Evolutionary conservation across 1,284 basidiomycete species (phyloP).

Genomic region (Trichosporon sp.): DNA sequence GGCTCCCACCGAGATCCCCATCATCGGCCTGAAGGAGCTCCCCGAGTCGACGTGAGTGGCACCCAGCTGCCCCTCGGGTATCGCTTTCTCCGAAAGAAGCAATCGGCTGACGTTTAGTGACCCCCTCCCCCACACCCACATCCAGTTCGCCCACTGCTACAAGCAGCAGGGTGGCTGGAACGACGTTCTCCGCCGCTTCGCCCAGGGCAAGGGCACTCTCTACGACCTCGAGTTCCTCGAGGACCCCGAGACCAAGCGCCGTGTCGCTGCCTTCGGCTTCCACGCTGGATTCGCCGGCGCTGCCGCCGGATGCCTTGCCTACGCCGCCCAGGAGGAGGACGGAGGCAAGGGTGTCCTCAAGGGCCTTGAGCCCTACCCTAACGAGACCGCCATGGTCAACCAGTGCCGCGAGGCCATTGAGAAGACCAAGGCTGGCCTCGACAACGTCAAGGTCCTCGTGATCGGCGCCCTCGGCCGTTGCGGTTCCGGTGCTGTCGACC

Average conservation of each 20-base stretch:
- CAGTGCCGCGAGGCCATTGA: constrained; percentile 65
- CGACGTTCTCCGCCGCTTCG: constrained; percentile 80
- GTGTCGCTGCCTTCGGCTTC: constrained; percentile 99
- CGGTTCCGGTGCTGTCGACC: constrained; percentile 91
- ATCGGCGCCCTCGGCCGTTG: constrained; percentile 95
- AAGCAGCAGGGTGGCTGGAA: constrained; percentile 95
- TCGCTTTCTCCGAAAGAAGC: neutral
- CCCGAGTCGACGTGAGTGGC: constrained; percentile 60
- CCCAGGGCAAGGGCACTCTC: constrained; percentile 76
- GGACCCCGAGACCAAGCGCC: constrained; percentile 68
- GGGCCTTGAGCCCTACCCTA: constrained; percentile 67
- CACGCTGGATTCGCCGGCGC: constrained; percentile 98
- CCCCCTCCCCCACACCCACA: constrained; percentile 87
- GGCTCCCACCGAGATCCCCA: constrained; percentile 66
- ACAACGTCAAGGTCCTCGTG: constrained; percentile 81
- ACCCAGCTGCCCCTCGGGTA: neutral
- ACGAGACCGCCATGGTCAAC: constrained; percentile 75
- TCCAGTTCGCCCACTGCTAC: constrained; percentile 99
- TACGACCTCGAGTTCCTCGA: constrained; percentile 97
- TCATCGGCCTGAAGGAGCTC: constrained; percentile 96
- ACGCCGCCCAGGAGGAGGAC: constrained; percentile 64
- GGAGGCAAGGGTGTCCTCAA: constrained; percentile 60
- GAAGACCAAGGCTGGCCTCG: constrained; percentile 57
- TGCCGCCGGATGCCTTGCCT: constrained; percentile 82
- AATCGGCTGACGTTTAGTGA: constrained; percentile 45